A percentile compares a stretch with the other conserved stretches of the same genome.
phyloP scores from a whole-genome alignment of 106 monocot species.

The Alisma plantagoaquatica region DNA sequence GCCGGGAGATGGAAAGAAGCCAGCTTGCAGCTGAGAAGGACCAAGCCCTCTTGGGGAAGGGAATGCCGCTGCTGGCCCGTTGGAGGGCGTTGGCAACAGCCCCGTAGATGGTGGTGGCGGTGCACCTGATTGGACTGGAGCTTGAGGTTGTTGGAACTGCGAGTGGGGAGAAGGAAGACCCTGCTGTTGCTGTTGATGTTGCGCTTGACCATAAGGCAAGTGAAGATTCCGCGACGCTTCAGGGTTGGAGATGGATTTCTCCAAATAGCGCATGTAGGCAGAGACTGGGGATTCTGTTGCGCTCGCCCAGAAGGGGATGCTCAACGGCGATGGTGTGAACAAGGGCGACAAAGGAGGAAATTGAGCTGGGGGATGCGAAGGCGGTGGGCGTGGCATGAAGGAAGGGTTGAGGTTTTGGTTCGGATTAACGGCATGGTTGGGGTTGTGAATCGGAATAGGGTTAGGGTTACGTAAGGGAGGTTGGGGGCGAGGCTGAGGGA shows the following conservation, averaged over 20 bases:
- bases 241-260: constrained; percentile 43
- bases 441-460: constrained; percentile 11
- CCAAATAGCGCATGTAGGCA: constrained; percentile 70
- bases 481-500: constrained; percentile 9
- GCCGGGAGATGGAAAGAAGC: no score
- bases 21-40: constrained; percentile 18
- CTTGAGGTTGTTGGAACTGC: background rate
- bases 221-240: no score
- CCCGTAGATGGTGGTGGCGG: background rate
- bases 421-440: no score
- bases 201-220: background rate
- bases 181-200: no score
- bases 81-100: background rate
- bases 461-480: constrained; percentile 9
- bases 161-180: background rate
- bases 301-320: constrained; percentile 3
- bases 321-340: constrained; percentile 1
- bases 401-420: constrained; percentile 8
- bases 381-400: constrained; percentile 1
- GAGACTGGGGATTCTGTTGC: constrained; percentile 47
- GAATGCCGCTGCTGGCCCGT: background rate
- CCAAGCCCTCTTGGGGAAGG: constrained; percentile 17
- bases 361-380: background rate
- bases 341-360: background rate
- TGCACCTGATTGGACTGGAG: background rate